These are phyloP conservation scores for Trichoderma koningiopsis DNA, from an alignment of 2,329 filamentous ascomycete genomes.

Conservation along the genomic window DNA sequence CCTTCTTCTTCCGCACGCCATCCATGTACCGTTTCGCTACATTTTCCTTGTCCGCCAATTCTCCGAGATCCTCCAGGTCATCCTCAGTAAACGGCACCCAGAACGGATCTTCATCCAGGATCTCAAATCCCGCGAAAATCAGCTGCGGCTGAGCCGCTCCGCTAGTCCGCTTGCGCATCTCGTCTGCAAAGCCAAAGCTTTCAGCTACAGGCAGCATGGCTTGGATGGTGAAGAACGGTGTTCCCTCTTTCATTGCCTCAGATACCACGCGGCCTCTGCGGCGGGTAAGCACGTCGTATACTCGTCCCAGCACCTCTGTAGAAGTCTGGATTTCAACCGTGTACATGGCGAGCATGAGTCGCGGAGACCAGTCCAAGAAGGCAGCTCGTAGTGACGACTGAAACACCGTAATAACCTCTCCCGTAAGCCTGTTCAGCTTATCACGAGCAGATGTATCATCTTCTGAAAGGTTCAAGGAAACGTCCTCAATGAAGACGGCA, in stretches of 20 bases:
- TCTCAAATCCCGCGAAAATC: conserved; percentile 89
- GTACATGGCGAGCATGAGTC: conserved; percentile 97
- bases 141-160: conserved; percentile 91
- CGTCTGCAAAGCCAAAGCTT: conserved; percentile 93
- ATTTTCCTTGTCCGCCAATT: conserved; percentile 91
- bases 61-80: conserved; percentile 92
- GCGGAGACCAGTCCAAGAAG: conserved; percentile 93
- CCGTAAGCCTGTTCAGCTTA: conserved; percentile 77
- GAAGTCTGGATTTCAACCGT: conserved; percentile 96
- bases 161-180: conserved; percentile 91
- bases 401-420: conserved; percentile 88
- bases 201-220: conserved; percentile 88
- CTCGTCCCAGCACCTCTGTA: conserved; percentile 90
- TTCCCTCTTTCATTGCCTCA: conserved; percentile 91
- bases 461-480: conserved; percentile 61
- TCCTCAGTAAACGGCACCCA: conserved; percentile 98
- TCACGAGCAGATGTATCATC: conserved; percentile 62
- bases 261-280: conserved; percentile 86
- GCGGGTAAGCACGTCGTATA: conserved; percentile 97
- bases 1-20: conserved; percentile 81
- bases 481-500: conserved; percentile 84
- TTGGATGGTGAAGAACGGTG: conserved; percentile 92
- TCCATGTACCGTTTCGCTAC: conserved; percentile 97
- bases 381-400: conserved; percentile 80
- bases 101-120: conserved; percentile 93